Conservation (phyloP, 2,329 filamentous ascomycete genomes). For the Colletotrichum melonis region DNA sequence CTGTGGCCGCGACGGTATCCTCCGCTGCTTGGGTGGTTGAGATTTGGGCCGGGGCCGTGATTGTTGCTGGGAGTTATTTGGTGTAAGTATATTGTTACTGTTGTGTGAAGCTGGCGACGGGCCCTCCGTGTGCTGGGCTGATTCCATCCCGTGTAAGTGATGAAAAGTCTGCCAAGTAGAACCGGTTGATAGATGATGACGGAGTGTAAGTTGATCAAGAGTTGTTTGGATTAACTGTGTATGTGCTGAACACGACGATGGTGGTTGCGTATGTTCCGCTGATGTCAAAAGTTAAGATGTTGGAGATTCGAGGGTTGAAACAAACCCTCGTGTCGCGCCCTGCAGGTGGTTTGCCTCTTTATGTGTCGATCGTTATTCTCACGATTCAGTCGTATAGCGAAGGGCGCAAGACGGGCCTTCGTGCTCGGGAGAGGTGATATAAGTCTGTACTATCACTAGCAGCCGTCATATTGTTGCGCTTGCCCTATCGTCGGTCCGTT, state of each 20-base stretch:
- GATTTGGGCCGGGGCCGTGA: neutral
- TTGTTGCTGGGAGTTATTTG: slow-evolving; percentile 16
- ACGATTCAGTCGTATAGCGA: slow-evolving; percentile 24
- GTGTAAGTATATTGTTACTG: neutral
- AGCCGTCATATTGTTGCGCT: slow-evolving; percentile 29
- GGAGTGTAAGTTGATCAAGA: slow-evolving; percentile 9
- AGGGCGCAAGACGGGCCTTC: neutral
- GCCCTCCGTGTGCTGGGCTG: slow-evolving; percentile 32
- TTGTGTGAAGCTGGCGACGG: slow-evolving; percentile 6
- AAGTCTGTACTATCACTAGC: slow-evolving; percentile 9
- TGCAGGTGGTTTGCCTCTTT: slow-evolving; percentile 12
- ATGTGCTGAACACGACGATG: neutral
- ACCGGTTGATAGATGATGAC: neutral
- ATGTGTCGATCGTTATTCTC: slow-evolving; percentile 21
- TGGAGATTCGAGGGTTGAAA: slow-evolving; percentile 25
- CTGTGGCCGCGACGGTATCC: slow-evolving; percentile 8
- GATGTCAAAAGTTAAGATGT: slow-evolving; percentile 24
- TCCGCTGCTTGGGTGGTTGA: slow-evolving; percentile 14
- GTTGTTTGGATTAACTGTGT: neutral
- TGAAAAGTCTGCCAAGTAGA: neutral
- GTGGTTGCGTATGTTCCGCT: slow-evolving; percentile 22
- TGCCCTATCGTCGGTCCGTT: slow-evolving; percentile 25
- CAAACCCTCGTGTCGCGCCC: slow-evolving; percentile 29
- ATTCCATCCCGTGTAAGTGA: slow-evolving; percentile 24
- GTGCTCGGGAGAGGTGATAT: neutral